phyloP scores from a whole-genome alignment of 2,329 filamentous ascomycete genomes.

The Fusarium xyrophilum region DNA sequence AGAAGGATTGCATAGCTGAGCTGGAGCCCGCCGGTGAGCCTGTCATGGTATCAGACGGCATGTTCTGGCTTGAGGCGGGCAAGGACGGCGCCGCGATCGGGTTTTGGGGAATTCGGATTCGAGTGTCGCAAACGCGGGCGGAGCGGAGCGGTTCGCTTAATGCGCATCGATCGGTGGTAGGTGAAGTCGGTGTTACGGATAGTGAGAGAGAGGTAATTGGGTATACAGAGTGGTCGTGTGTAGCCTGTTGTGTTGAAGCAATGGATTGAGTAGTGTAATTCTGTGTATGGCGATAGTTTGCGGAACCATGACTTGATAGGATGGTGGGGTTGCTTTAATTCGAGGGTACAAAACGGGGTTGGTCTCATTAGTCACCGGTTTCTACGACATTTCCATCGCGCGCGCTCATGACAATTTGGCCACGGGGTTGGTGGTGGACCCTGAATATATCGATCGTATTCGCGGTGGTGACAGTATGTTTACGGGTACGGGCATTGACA shows the following conservation, averaged over 20 bases:
- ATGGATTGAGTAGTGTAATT: constrained; percentile 23
- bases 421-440: constrained; percentile 11
- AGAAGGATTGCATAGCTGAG: constrained; percentile 55
- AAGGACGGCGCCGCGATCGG: constrained; percentile 35
- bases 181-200: background rate
- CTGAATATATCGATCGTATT: constrained; percentile 13
- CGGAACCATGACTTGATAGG: constrained; percentile 37
- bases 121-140: constrained; percentile 23
- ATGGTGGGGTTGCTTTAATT: constrained; percentile 32
- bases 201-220: background rate
- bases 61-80: constrained; percentile 36
- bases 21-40: constrained; percentile 45
- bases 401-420: constrained; percentile 20
- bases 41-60: constrained; percentile 42
- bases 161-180: constrained; percentile 19
- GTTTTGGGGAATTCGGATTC: constrained; percentile 26
- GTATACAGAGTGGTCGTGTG: constrained; percentile 11
- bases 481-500: background rate
- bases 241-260: constrained; percentile 8
- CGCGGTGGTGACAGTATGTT: background rate
- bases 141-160: constrained; percentile 18
- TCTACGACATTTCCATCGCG: constrained; percentile 20
- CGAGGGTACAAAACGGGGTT: constrained; percentile 23
- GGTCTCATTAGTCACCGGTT: constrained; percentile 35
- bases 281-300: constrained; percentile 38